A percentile compares a stretch with the other conserved stretches of the same genome.
These are phyloP conservation scores for Pseudozyma sp. DNA, from an alignment of 1,284 basidiomycete species.

Conservation along the genomic window DNA sequence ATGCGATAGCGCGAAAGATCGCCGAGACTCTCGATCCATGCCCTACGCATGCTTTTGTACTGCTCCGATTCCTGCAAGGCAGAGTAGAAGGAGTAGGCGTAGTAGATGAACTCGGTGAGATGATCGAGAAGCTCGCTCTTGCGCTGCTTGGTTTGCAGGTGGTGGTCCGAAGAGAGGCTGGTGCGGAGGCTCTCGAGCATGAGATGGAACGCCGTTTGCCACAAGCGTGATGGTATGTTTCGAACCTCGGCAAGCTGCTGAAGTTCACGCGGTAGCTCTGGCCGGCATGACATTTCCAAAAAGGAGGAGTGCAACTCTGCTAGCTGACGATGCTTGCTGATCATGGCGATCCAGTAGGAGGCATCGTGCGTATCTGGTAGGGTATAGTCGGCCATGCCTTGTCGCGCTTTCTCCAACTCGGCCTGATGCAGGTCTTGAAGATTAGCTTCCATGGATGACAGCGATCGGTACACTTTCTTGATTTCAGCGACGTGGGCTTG, in stretches of 20 bases:
- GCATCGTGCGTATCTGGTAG: constrained; percentile 43
- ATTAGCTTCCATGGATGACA: constrained; percentile 78
- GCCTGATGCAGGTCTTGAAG: constrained; percentile 72
- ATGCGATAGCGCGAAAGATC: constrained; percentile 94
- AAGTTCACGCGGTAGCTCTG: constrained; percentile 85
- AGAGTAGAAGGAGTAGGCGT: constrained; percentile 93
- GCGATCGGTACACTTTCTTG: constrained; percentile 82
- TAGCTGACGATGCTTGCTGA: constrained; percentile 73
- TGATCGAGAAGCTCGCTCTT: constrained; percentile 74
- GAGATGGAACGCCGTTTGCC: constrained; percentile 90
- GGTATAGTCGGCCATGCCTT: constrained; percentile 26
- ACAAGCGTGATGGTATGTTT: constrained; percentile 91
- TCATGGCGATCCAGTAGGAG: constrained; percentile 52
- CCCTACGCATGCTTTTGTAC: constrained; percentile 78
- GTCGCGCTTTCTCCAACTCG: constrained; percentile 17
- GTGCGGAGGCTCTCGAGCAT: constrained; percentile 89
- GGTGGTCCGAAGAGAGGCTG: constrained; percentile 73
- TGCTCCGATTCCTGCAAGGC: constrained; percentile 85
- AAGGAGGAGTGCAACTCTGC: constrained; percentile 89
- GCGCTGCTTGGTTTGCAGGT: constrained; percentile 51
- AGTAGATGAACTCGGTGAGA: constrained; percentile 90
- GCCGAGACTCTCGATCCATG: constrained; percentile 95
- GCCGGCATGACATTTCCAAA: constrained; percentile 84
- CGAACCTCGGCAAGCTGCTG: constrained; percentile 91
- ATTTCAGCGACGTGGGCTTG: constrained; percentile 75